These are phyloP conservation scores for Quercus mongolica DNA, from an alignment of 306 rosid species.

Conservation along the genomic window DNA sequence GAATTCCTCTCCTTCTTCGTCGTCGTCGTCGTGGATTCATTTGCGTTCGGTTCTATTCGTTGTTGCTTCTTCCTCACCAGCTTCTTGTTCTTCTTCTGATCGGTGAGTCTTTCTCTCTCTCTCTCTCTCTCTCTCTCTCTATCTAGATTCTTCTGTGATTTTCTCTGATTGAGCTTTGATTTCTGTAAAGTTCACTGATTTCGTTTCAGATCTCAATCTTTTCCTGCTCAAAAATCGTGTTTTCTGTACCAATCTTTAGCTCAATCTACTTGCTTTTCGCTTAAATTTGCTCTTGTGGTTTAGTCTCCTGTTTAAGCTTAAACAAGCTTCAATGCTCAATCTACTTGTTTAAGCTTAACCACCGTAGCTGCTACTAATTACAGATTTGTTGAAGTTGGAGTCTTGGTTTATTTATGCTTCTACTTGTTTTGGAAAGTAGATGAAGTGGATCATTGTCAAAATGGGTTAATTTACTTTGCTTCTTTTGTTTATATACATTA, in stretches of 20 bases:
- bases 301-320: no score
- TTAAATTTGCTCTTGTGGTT: neutral
- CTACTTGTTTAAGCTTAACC: neutral
- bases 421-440: neutral
- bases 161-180: conserved; percentile 19
- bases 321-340: conserved; percentile 11
- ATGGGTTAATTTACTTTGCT: neutral
- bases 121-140: neutral
- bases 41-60: conserved; percentile 98
- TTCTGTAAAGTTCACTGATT: conserved; percentile 37
- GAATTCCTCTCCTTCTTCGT: conserved; percentile 72
- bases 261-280: conserved; percentile 39
- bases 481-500: neutral
- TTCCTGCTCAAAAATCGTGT: conserved; percentile 28
- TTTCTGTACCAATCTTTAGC: conserved; percentile 39
- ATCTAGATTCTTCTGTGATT: neutral
- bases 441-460: neutral
- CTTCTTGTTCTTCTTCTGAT: conserved; percentile 89
- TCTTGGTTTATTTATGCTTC: neutral
- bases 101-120: conserved; percentile 79
- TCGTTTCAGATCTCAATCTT: conserved; percentile 58
- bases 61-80: conserved; percentile 95
- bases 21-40: conserved; percentile 96
- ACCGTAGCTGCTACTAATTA: no score
- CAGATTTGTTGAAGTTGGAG: neutral